phyloP scores from a whole-genome alignment of 1,284 basidiomycete species.

The Trichosporon sp. region DNA sequence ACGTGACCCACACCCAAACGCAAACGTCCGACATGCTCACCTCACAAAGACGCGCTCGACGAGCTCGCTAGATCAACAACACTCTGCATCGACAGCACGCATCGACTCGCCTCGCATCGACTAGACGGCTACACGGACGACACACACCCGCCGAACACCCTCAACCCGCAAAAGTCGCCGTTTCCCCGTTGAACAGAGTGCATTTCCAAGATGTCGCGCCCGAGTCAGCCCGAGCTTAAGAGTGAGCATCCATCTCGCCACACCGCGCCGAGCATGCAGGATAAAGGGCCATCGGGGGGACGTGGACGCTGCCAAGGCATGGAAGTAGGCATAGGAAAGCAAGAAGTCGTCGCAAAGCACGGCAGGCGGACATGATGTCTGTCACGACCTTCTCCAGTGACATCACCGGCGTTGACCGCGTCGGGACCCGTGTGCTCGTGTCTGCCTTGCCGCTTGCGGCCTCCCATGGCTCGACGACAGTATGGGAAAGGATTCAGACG shows the following conservation, averaged over 20 bases:
- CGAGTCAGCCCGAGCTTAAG: conserved; percentile 88
- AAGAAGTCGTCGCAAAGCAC: too few species aligned
- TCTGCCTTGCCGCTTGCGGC: too few species aligned
- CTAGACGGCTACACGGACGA: neutral
- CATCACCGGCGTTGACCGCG: neutral
- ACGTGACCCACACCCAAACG: neutral
- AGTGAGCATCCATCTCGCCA: conserved; percentile 55
- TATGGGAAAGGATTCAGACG: too few species aligned
- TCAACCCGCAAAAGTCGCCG: neutral
- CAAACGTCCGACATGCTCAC: neutral
- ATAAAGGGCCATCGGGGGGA: neutral
- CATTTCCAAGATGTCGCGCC: conserved; percentile 66
- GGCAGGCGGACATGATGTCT: neutral
- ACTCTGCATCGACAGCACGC: neutral
- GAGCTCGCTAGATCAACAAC: neutral
- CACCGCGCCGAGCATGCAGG: neutral
- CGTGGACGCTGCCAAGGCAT: too few species aligned
- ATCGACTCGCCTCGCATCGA: neutral
- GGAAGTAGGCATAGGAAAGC: too few species aligned
- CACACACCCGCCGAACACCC: neutral
- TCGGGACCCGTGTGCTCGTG: too few species aligned
- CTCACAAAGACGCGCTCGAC: neutral
- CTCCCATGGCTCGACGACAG: too few species aligned
- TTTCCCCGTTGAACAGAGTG: neutral
- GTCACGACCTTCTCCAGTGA: neutral